These are phyloP conservation scores for Diaporthe batatas DNA, from an alignment of 2,329 filamentous ascomycete genomes.

Conservation along the genomic window DNA sequence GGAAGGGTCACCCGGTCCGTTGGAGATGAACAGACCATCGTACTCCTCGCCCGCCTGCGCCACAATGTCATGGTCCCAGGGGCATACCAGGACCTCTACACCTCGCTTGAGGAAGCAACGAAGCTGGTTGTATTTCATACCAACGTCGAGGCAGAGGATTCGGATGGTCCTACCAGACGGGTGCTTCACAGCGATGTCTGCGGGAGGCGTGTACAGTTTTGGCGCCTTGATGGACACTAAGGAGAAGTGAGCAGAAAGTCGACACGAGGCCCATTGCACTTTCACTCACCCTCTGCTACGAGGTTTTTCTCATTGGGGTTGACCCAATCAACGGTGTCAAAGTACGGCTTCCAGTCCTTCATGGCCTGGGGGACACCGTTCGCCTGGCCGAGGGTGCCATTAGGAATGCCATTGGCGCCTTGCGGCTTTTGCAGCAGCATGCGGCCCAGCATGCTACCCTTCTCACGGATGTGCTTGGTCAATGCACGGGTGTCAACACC, in stretches of 20 bases:
- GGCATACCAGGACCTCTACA: conserved; percentile 93
- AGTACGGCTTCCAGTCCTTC: conserved; percentile 67
- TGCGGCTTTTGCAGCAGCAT: conserved; percentile 79
- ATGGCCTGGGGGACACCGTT: conserved; percentile 54
- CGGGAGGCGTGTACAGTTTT: conserved; percentile 84
- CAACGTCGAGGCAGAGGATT: conserved; percentile 94
- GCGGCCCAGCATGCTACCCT: conserved; percentile 96
- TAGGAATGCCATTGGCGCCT: conserved; percentile 58
- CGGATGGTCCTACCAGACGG: conserved; percentile 89
- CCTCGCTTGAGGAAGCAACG: conserved; percentile 92
- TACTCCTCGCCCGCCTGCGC: conserved; percentile 83
- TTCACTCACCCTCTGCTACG: conserved; percentile 87
- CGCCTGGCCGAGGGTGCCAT: conserved; percentile 52
- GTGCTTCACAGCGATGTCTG: conserved; percentile 81
- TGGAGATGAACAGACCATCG: conserved; percentile 97
- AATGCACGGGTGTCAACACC: conserved; percentile 93
- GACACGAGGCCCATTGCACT: conserved; percentile 40
- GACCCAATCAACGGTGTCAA: conserved; percentile 87
- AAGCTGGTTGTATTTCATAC: conserved; percentile 98
- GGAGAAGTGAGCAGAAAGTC: conserved; percentile 55
- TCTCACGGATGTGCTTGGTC: conserved; percentile 92
- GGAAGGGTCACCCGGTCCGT: conserved; percentile 95
- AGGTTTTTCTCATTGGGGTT: conserved; percentile 95
- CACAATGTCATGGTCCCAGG: conserved; percentile 95
- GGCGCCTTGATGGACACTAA: conserved; percentile 90